Conservation (phyloP, 2,329 filamentous ascomycete species). For the Fusarium pininemorale region DNA sequence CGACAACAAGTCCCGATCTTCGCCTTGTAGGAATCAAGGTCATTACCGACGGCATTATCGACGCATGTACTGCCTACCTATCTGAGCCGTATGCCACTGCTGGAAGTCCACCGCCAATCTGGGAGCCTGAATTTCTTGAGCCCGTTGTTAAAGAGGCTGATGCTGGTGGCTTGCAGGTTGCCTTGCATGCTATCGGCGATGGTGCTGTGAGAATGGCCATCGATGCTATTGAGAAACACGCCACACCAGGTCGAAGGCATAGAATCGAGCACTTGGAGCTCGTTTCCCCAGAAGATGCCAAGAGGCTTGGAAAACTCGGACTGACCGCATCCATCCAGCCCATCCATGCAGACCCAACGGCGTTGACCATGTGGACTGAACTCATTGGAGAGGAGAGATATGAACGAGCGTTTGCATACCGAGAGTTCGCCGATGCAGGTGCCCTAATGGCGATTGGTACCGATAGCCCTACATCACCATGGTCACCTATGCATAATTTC, state of each 20-base stretch:
- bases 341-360: conserved; percentile 65
- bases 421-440: conserved; percentile 63
- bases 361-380: conserved; percentile 65
- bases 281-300: conserved; percentile 61
- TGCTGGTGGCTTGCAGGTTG: conserved; percentile 63
- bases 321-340: conserved; percentile 67
- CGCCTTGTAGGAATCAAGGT: conserved; percentile 69
- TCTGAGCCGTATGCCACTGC: conserved; percentile 63
- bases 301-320: conserved; percentile 62
- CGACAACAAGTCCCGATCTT: conserved; percentile 47
- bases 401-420: conserved; percentile 67
- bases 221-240: conserved; percentile 57
- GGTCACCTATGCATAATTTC: conserved; percentile 60
- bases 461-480: conserved; percentile 66
- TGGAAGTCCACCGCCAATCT: conserved; percentile 57
- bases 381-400: conserved; percentile 62
- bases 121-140: conserved; percentile 59
- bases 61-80: conserved; percentile 68
- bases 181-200: conserved; percentile 71
- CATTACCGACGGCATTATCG: conserved; percentile 69
- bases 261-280: conserved; percentile 72
- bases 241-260: conserved; percentile 58
- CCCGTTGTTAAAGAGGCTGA: conserved; percentile 63
- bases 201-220: conserved; percentile 64
- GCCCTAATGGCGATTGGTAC: conserved; percentile 63